Percentiles rank a stretch among this genome's conserved stretches.
These are phyloP conservation scores for Peniophora sp. DNA, from an alignment of 1,284 basidiomycete genomes.

Conservation along the genomic window DNA sequence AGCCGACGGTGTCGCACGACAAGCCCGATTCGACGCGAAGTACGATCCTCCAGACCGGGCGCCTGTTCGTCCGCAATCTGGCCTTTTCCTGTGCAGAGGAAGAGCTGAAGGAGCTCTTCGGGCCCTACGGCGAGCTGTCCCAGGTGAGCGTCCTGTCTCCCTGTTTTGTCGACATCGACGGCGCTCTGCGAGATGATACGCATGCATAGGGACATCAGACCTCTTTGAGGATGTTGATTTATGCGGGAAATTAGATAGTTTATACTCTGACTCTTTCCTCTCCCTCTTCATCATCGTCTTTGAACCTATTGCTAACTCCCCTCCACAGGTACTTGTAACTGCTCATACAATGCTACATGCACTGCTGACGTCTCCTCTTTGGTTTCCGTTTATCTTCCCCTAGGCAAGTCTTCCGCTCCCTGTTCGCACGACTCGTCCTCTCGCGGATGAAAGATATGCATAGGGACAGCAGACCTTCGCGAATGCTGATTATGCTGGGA, in stretches of 20 bases:
- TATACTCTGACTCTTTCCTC: conserved; percentile 10
- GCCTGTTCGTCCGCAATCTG: conserved; percentile 89
- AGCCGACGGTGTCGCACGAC: conserved; percentile 8
- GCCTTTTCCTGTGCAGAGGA: conserved; percentile 76
- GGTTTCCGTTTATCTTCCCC: not conserved
- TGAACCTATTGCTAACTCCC: not conserved
- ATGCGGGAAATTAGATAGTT: conserved; percentile 16
- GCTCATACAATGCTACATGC: not conserved
- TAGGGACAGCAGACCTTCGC: not conserved
- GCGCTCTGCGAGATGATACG: conserved; percentile 34
- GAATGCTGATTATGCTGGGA: conserved; percentile 14
- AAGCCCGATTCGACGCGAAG: conserved; percentile 39
- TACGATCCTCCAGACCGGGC: conserved; percentile 70
- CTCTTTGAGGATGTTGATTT: conserved; percentile 20
- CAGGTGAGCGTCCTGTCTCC: conserved; percentile 46
- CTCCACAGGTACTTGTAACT: not conserved
- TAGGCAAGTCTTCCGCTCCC: too few relatives aligned
- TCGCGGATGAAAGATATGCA: conserved; percentile 35
- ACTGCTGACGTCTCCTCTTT: not conserved
- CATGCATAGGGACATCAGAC: conserved; percentile 59
- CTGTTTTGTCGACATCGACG: not conserved
- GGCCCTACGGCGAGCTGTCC: conserved; percentile 62
- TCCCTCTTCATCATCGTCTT: not conserved
- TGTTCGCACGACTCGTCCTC: too few relatives aligned
- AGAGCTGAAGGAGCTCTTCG: conserved; percentile 68